A percentile compares a stretch with the other conserved stretches of the same genome.
phyloP scores from a whole-genome alignment of 768 basidiomycete species.

The Tricholoma bakamatsutake region DNA sequence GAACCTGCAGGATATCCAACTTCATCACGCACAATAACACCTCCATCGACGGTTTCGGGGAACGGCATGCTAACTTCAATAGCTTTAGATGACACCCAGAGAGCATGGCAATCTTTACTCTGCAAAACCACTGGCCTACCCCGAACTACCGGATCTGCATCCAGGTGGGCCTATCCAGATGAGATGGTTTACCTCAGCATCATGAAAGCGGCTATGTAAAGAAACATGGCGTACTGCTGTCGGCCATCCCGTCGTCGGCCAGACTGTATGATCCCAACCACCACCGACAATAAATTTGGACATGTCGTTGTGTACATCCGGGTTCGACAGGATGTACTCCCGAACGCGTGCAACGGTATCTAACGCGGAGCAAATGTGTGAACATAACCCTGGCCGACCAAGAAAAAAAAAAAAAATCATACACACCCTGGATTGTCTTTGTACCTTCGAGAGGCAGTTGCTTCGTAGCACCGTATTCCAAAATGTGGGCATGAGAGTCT shows the following conservation, averaged over 20 bases:
- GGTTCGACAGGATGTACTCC: slow-evolving; percentile 52
- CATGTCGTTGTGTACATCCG: slow-evolving; percentile 50
- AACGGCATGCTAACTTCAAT: slow-evolving; percentile 55
- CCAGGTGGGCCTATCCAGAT: slow-evolving; percentile 55
- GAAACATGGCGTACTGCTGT: slow-evolving; percentile 45
- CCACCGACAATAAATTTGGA: slow-evolving; percentile 68
- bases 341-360: slow-evolving; percentile 61
- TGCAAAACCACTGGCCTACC: slow-evolving; percentile 72
- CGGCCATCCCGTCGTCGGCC: slow-evolving; percentile 58
- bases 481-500: slow-evolving; percentile 78
- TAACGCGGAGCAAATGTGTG: slow-evolving; percentile 16
- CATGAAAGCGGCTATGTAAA: not conserved
- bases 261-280: slow-evolving; percentile 90
- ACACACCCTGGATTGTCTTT: slow-evolving; percentile 47
- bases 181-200: not conserved
- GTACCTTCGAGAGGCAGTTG: slow-evolving; percentile 62
- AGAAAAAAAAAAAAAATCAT: too few species aligned
- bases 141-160: slow-evolving; percentile 58
- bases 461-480: slow-evolving; percentile 69
- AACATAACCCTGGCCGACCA: not conserved
- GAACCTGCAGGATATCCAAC: slow-evolving; percentile 67
- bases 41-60: slow-evolving; percentile 71
- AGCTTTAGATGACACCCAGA: slow-evolving; percentile 74
- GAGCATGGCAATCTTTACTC: slow-evolving; percentile 84
- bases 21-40: slow-evolving; percentile 66